Evolutionary conservation across 768 basidiomycete genomes (phyloP), one percentile per base, ranked within the genome.

Genomic region (Tylopilus rubrobrunneus): DNA sequence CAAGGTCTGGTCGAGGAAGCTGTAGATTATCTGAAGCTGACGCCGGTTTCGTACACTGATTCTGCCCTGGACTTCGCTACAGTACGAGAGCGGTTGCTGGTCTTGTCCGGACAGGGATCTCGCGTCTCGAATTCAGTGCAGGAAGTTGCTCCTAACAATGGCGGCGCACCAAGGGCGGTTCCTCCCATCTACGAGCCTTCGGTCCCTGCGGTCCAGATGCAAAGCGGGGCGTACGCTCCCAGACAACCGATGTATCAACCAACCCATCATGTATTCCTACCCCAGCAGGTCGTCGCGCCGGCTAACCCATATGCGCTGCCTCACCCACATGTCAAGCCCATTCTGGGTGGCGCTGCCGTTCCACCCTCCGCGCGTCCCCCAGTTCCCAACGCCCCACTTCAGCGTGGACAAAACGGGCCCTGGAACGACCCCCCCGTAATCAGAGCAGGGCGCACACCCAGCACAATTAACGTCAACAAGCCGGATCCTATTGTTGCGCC

Each of bases 1-100:
- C 96, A 98, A 66, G 95, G 95, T n/a, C 78, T 95, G 19, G 74
- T 94, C 46, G 81, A 85, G 60, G 85, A 94, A 51, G 95, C 94
- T 0, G 79, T 85, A 23, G 76, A 78, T 40, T 96, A 92, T 70
- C 72, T 97, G 67, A 80, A 83, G 62, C 72, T 91, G 60, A 92
- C 86, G 1, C 97, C 97, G 1, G 61, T 72, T 11, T 85, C 83
- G 48, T 98, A 97, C 71, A 80, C 82, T 45, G 87, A 87, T 6
- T 75, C 80, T 4, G 72, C 74, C 5, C 54, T 73, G 49, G 69
- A 79, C 61, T 73, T 76, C 65, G 66, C 68, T 10, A 69, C 71
- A 21, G 77, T 76, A 15, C 66, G 80, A 45, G 77, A 80, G 39
- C 72, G 82, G 39, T 56, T 85, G 11, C 61, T 79, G 49, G 59